Evolutionary conservation across 768 basidiomycete species (phyloP), one percentile per base, ranked within the genome.

Genomic region (Tremella fuciformis): DNA sequence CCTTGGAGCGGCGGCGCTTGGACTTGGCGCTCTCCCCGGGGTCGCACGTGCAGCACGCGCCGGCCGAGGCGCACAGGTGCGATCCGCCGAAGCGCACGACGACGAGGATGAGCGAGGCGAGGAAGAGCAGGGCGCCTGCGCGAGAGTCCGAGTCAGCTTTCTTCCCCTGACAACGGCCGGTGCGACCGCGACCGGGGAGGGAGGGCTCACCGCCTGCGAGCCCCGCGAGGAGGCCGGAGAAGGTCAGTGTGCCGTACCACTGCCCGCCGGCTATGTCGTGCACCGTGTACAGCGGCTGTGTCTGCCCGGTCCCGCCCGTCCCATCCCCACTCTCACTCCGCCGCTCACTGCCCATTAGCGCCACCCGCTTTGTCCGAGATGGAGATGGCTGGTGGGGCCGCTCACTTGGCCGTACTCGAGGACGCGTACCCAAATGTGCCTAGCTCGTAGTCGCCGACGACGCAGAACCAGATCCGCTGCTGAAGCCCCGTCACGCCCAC

Each of bases 381-480:
- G n/a, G n/a, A n/a, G 39, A 3, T 37, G 38, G 18, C 44, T 13
- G n/a, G 11, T 40, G n/a, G 3, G 13, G 53, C 11, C 13, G 1
- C 3, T 21, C 8, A 26, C n/a, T 15, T 25, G 22, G 7, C 24
- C 8, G 19, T 39, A 49, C 51, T 37, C 15, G 42, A 58, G 34
- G 50, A 22, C 40, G 50, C 57, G 26, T 58, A 58, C 9, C 57
- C 57, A 29, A 50, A 42, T 9, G 51, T 38, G 11, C 58, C 58
- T 16, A 53, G 29, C 26, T 47, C 22, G 21, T 22, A 18, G 2
- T 19, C 52, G 15, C 38, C 51, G 6, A 53, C 52, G 2, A 26
- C 29, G 19, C 26, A 40, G 25, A 59, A 59, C 38, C 44, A 59
- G 6, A 59, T 15, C 25, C 52, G 3, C 58, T 38, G 24, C 9